A percentile compares a stretch with the other conserved stretches of the same genome.
phyloP scores from a whole-genome alignment of 306 rosid species.

The Prunus campanulata region DNA sequence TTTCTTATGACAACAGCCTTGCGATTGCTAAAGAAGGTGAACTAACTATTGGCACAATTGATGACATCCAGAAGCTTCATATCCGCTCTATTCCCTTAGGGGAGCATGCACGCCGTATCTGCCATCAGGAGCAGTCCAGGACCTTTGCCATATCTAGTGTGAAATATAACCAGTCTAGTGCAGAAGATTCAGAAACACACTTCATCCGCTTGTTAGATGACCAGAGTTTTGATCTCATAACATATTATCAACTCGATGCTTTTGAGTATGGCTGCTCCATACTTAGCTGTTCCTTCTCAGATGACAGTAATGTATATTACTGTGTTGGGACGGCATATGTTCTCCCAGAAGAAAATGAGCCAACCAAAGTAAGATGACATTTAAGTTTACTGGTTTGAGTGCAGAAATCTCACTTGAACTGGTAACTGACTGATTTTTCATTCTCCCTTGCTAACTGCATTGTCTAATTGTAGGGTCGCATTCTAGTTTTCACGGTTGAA shows the following conservation, averaged over 20 bases:
- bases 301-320: conserved; percentile 84
- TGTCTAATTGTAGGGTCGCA: conserved; percentile 68
- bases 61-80: conserved; percentile 97
- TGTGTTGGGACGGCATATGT: conserved; percentile 97
- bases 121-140: conserved; percentile 98
- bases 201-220: conserved; percentile 91
- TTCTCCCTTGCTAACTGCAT: not conserved
- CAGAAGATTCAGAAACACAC: conserved; percentile 86
- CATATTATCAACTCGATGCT: conserved; percentile 81
- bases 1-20: conserved; percentile 50
- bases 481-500: conserved; percentile 85
- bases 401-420: conserved; percentile 10
- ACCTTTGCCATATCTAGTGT: conserved; percentile 85
- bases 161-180: conserved; percentile 66
- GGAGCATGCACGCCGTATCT: conserved; percentile 90
- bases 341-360: conserved; percentile 94
- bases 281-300: conserved; percentile 98
- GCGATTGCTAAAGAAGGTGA: conserved; percentile 99
- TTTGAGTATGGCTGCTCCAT: conserved; percentile 84
- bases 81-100: conserved; percentile 94
- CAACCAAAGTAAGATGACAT: conserved; percentile 63
- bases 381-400: not conserved
- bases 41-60: conserved; percentile 97
- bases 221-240: conserved; percentile 86
- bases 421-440: not conserved